Evolutionary conservation across 768 basidiomycete genomes (phyloP).

Genomic region (Chalciporus sphaerocephalus): DNA sequence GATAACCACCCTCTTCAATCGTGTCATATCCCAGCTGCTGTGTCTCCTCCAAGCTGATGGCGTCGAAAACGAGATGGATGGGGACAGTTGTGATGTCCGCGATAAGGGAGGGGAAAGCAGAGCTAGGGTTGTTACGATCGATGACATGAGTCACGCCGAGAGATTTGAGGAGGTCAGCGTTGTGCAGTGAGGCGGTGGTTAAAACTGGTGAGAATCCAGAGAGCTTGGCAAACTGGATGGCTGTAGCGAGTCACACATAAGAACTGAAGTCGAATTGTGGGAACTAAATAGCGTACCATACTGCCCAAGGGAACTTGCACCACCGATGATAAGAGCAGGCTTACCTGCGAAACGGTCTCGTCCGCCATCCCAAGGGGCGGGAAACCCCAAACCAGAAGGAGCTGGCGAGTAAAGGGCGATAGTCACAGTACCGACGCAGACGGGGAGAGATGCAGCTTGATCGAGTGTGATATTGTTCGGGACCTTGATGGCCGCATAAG

Average conservation of each 20-base stretch:
- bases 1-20: conserved; percentile 23
- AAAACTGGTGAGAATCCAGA: conserved; percentile 31
- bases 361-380: conserved; percentile 27
- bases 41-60: conserved; percentile 26
- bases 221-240: conserved; percentile 28
- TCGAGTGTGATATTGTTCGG: conserved; percentile 33
- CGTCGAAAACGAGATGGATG: conserved; percentile 17
- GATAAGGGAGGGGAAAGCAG: conserved; percentile 4
- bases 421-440: conserved; percentile 30
- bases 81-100: not conserved
- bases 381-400: conserved; percentile 27
- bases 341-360: conserved; percentile 28
- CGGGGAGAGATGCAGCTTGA: conserved; percentile 36
- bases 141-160: conserved; percentile 35
- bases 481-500: conserved; percentile 19
- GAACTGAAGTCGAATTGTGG: too few relatives aligned
- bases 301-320: conserved; percentile 34
- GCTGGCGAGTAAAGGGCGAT: conserved; percentile 30
- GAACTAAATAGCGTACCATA: conserved; percentile 29
- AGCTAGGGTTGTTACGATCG: conserved; percentile 23
- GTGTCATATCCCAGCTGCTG: conserved; percentile 27
- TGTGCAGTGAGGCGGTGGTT: conserved; percentile 35
- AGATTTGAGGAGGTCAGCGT: conserved; percentile 30
- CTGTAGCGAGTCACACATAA: conserved; percentile 2
- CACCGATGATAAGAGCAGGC: conserved; percentile 36